phyloP scores from a whole-genome alignment of 2,329 filamentous ascomycete species.

The Bretziella fagacearum region DNA sequence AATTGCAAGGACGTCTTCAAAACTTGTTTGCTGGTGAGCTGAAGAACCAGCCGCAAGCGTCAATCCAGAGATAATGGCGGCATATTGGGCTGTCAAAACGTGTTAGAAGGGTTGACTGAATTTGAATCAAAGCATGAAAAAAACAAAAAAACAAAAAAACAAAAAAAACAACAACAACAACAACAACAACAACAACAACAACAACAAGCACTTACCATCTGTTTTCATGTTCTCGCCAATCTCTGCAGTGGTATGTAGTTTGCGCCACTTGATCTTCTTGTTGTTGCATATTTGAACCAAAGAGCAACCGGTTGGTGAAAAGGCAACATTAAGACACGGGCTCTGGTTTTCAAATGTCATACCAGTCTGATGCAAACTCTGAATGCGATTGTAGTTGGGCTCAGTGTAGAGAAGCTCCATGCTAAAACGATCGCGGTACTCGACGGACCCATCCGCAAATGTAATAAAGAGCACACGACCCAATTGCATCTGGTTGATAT shows the following conservation, averaged over 20 bases:
- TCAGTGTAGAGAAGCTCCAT: constrained; percentile 53
- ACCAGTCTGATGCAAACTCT: constrained; percentile 57
- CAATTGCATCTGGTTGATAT: constrained; percentile 49
- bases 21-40: constrained; percentile 31
- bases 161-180: too few species aligned
- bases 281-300: constrained; percentile 41
- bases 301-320: constrained; percentile 44
- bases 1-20: constrained; percentile 57
- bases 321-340: constrained; percentile 39
- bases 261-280: constrained; percentile 41
- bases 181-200: too few species aligned
- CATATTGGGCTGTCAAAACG: constrained; percentile 32
- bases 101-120: not conserved
- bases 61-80: constrained; percentile 44
- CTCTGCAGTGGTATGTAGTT: constrained; percentile 33
- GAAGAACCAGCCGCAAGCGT: constrained; percentile 34
- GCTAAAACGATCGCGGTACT: constrained; percentile 60
- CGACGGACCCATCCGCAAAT: constrained; percentile 65
- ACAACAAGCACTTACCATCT: constrained; percentile 11
- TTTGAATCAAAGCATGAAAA: too few species aligned
- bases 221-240: constrained; percentile 22
- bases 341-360: constrained; percentile 50
- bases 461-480: constrained; percentile 55
- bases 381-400: constrained; percentile 46
- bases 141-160: too few species aligned